Evolutionary conservation across 768 basidiomycete species (phyloP).

Genomic region (Dendrothele bispora): DNA sequence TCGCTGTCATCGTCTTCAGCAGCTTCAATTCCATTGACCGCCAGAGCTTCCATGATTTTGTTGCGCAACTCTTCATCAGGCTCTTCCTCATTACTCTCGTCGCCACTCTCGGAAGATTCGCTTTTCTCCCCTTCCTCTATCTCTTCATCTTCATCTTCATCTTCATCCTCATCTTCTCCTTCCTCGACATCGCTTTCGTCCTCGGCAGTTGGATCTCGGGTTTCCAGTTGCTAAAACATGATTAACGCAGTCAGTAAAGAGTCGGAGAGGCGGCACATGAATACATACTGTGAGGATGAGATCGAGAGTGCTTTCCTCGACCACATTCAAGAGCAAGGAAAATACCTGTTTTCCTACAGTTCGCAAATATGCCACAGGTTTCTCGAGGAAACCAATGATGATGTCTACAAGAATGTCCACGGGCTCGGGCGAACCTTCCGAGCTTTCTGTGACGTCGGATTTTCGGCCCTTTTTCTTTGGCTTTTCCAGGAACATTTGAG

Average conservation of each 20-base stretch:
- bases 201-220: slow-evolving; percentile 52
- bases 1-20: slow-evolving; percentile 46
- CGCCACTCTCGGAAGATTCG: slow-evolving; percentile 30
- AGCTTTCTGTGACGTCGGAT: slow-evolving; percentile 22
- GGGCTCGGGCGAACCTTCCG: slow-evolving; percentile 52
- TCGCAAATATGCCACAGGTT: slow-evolving; percentile 77
- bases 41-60: slow-evolving; percentile 65
- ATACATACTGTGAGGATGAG: slow-evolving; percentile 75
- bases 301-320: slow-evolving; percentile 71
- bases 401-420: slow-evolving; percentile 86
- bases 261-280: slow-evolving; percentile 5
- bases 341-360: slow-evolving; percentile 81
- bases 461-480: slow-evolving; percentile 41
- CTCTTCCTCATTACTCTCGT: slow-evolving; percentile 47
- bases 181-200: slow-evolving; percentile 50
- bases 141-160: slow-evolving; percentile 34
- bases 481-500: slow-evolving; percentile 43
- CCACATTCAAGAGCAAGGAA: slow-evolving; percentile 63
- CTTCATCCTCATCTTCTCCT: slow-evolving; percentile 35
- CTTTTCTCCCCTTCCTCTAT: slow-evolving; percentile 32
- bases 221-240: slow-evolving; percentile 79
- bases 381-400: slow-evolving; percentile 89
- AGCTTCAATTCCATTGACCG: slow-evolving; percentile 56
- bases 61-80: slow-evolving; percentile 62
- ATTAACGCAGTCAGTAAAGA: neutral